Percentiles rank a stretch among this genome's conserved stretches.
These are phyloP conservation scores for Bryoerythrophyllum caledonicum DNA, from an alignment of 225 moss, liverwort and hornwort genomes.

Conservation along the genomic window DNA sequence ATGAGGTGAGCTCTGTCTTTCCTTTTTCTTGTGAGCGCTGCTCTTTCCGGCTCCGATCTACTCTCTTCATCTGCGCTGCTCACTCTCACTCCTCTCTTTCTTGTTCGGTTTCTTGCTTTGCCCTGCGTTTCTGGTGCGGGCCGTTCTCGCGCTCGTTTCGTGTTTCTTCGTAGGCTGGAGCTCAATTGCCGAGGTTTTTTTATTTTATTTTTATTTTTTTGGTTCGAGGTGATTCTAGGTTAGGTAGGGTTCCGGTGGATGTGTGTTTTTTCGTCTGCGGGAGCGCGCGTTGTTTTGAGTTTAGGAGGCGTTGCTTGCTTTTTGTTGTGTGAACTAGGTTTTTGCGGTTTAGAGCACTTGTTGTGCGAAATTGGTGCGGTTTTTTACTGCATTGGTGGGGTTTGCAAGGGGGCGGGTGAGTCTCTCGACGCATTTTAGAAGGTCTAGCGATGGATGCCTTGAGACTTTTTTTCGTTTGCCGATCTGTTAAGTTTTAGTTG, in stretches of 20 bases:
- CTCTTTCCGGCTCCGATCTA: neutral
- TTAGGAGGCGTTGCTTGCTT: constrained; percentile 1
- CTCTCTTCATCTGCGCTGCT: neutral
- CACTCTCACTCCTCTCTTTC: neutral
- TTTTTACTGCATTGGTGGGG: neutral
- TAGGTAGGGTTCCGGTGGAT: constrained; percentile 5
- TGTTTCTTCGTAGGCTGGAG: neutral
- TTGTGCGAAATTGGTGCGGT: constrained; percentile 19
- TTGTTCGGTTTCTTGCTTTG: constrained; percentile 5
- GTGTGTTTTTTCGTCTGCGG: neutral
- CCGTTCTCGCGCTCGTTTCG: neutral
- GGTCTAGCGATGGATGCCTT: neutral
- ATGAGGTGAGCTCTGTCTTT: neutral
- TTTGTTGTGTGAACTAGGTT: neutral
- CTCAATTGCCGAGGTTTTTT: constrained; percentile 9
- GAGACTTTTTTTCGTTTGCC: neutral
- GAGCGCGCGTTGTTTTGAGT: neutral
- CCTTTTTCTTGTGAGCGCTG: neutral
- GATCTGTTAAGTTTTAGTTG: constrained; percentile 6
- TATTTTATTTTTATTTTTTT: neutral
- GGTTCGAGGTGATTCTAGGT: constrained; percentile 22
- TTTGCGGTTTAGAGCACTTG: constrained; percentile 5
- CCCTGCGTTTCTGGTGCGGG: neutral
- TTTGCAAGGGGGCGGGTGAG: neutral
- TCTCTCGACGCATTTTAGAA: neutral